Percentiles rank a stretch among this genome's conserved stretches.
These are phyloP conservation scores for Coemansia aciculifera DNA, from an alignment of 192 early-diverging fungal genomes.

Conservation along the genomic window DNA sequence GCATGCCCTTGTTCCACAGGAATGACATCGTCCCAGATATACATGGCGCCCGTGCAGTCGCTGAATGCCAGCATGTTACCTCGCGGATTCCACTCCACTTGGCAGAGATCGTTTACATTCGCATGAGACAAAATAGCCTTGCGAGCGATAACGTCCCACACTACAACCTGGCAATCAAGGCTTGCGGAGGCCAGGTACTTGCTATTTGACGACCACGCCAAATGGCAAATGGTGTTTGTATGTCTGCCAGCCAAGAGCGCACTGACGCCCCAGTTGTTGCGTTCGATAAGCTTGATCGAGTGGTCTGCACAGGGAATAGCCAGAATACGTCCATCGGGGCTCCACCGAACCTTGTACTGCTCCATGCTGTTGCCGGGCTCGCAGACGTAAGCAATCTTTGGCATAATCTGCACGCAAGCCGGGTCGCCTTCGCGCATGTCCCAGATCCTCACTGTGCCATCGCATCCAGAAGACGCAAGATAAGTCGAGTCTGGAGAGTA, in stretches of 20 bases:
- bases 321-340: slow-evolving; percentile 60
- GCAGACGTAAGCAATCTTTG: slow-evolving; percentile 33
- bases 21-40: slow-evolving; percentile 61
- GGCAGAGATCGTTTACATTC: slow-evolving; percentile 50
- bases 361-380: slow-evolving; percentile 46
- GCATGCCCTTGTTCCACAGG: slow-evolving; percentile 50
- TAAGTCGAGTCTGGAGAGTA: slow-evolving; percentile 38
- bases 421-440: slow-evolving; percentile 57
- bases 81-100: slow-evolving; percentile 67
- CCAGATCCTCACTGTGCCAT: slow-evolving; percentile 69
- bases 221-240: slow-evolving; percentile 45
- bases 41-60: slow-evolving; percentile 59
- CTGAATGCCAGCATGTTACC: slow-evolving; percentile 64
- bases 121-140: slow-evolving; percentile 46
- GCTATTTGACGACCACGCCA: slow-evolving; percentile 70
- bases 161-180: slow-evolving; percentile 49
- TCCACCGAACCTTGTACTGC: slow-evolving; percentile 62
- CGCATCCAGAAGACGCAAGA: slow-evolving; percentile 57
- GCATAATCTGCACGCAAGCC: slow-evolving; percentile 46
- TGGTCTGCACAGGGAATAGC: slow-evolving; percentile 60
- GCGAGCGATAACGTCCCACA: slow-evolving; percentile 68
- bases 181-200: slow-evolving; percentile 61
- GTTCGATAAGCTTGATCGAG: slow-evolving; percentile 35
- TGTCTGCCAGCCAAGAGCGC: slow-evolving; percentile 39
- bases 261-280: slow-evolving; percentile 38